Evolutionary conservation across 2,329 filamentous ascomycete species (phyloP).

Genomic region (Calonectria crousiana): DNA sequence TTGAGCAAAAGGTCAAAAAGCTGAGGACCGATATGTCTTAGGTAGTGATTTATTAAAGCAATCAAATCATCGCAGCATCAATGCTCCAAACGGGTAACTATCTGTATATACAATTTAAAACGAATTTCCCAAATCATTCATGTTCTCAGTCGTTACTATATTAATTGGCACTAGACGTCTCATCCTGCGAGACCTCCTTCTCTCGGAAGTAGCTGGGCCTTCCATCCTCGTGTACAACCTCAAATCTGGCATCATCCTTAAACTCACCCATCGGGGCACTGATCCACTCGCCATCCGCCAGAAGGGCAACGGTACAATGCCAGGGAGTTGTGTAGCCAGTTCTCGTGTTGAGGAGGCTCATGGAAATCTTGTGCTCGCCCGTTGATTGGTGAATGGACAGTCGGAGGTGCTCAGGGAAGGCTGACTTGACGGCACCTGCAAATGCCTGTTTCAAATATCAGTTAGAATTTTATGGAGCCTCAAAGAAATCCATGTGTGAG

Average conservation of each 20-base stretch:
- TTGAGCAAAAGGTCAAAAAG: background rate
- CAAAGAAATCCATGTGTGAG: background rate
- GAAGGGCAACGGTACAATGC: constrained; percentile 43
- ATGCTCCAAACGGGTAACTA: background rate
- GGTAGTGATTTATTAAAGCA: background rate
- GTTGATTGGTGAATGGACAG: constrained; percentile 48
- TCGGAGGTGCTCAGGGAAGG: constrained; percentile 43
- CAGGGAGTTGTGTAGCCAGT: constrained; percentile 48
- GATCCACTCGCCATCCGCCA: constrained; percentile 40
- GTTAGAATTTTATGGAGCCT: background rate
- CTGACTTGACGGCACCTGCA: constrained; percentile 41
- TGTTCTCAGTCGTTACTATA: background rate
- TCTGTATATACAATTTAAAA: background rate
- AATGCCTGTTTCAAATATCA: constrained; percentile 39
- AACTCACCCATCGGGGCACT: constrained; percentile 44
- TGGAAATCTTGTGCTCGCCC: constrained; percentile 44
- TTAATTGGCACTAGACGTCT: background rate
- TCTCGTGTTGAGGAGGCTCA: constrained; percentile 46
- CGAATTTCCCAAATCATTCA: background rate
- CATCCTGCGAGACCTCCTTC: background rate
- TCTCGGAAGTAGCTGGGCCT: constrained; percentile 40
- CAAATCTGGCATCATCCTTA: constrained; percentile 33
- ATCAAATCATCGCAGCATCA: background rate
- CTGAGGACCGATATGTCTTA: background rate
- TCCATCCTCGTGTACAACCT: constrained; percentile 38